A percentile compares a stretch with the other conserved stretches of the same genome.
phyloP scores from a whole-genome alignment of 371 early-diverging fungal species.

The Mucor ambiguus region DNA sequence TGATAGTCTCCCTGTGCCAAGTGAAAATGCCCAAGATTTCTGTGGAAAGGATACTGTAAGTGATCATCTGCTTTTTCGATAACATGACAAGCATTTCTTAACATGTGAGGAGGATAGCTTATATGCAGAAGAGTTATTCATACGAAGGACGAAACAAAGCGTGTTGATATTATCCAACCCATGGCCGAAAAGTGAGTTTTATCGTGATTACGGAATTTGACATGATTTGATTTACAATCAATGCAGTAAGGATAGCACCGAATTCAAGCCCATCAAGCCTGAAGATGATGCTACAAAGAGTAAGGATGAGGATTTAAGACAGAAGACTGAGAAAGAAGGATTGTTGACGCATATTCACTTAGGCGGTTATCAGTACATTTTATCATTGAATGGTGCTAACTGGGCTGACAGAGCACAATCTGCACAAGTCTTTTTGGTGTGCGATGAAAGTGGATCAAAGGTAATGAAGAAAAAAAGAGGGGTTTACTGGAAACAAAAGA shows the following conservation, averaged over 20 bases:
- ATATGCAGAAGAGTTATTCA: conserved; percentile 27
- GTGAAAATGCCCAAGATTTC: conserved; percentile 16
- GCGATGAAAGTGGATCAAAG: conserved; percentile 22
- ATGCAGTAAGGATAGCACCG: conserved; percentile 13
- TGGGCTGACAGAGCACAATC: conserved; percentile 18
- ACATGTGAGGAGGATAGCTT: conserved; percentile 13
- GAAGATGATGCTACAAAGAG: conserved; percentile 31
- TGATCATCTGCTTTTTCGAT: neutral
- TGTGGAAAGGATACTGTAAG: conserved; percentile 32
- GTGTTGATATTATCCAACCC: conserved; percentile 16
- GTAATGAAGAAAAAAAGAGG: neutral
- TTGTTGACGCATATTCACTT: neutral
- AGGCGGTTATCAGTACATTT: conserved; percentile 30
- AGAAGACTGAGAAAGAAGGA: neutral
- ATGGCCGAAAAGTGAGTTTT: conserved; percentile 29
- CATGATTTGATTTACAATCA: neutral
- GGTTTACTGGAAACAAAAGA: neutral
- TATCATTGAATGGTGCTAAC: conserved; percentile 29
- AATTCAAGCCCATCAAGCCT: conserved; percentile 22
- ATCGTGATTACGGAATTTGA: neutral
- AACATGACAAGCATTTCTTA: conserved; percentile 5
- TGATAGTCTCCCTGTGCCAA: conserved; percentile 23
- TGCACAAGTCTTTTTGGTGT: conserved; percentile 32
- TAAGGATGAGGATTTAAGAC: conserved; percentile 14
- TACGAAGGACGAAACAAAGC: conserved; percentile 10